Base-by-base conservation (phyloP, 805 yeast genomes). In the Pichia rugopelliculosa region DNA sequence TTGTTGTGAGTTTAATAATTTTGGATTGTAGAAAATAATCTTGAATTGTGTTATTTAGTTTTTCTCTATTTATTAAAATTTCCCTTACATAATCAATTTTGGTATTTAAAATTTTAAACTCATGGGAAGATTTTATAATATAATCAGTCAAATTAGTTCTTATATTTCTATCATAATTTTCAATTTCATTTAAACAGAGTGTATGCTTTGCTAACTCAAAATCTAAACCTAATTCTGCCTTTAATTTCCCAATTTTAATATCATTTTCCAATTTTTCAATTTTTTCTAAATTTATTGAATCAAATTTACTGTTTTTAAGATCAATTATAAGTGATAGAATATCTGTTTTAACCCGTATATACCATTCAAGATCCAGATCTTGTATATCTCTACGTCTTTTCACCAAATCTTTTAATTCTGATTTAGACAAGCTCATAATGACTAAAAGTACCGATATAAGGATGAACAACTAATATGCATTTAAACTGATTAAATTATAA, bases 321-420 rank as follows among this genome's bases (percentile, higher is more conserved):
- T 44, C 41, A 3, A 50, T 34, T 11, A 59, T 49, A 15, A 46
- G 26, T 9, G 48, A 48, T 6, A 58, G 36, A 8, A 63, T 47
- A 17, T 54, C 51, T 9, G 53, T 41, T 44, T 62, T 58, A 13
- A 57, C 37, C 24, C 59, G 52, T 6, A 56, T 17, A 40, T 61
- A 65, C 1, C 47, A 41, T 30, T 60, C 64, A 5, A 65, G 27
- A 41, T 63, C 69, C 11, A 58, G 39, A 45, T 65, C 69, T 22
- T 56, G 58, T 11, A 60, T 62, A 33, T 53, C 49, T 45, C 69
- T 56, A 36, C 67, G 51, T 41, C 56, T 53, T 40, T 58, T 60
- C 48, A 60, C 59, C 6, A 64, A 58, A 4, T 51, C 55, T 23
- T 49, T 47, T 21, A 54, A 42, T 26, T 59, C 41, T 18, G 30